A percentile compares a stretch with the other conserved stretches of the same genome.
phyloP scores from a whole-genome alignment of 164 flowering plant genomes.

The Berberis thunbergii region DNA sequence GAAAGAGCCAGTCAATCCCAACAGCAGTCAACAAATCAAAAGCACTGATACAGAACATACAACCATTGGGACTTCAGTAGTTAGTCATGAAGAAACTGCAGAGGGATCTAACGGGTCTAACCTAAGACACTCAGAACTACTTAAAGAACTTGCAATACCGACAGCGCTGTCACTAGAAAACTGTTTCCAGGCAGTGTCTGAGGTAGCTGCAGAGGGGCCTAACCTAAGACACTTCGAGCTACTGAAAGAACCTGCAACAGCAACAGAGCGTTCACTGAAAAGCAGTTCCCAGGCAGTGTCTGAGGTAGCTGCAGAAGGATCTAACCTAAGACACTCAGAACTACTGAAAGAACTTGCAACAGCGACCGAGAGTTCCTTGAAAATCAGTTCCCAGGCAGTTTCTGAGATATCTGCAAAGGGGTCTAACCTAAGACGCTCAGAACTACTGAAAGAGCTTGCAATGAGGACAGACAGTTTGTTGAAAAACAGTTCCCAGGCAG shows the following conservation, averaged over 20 bases:
- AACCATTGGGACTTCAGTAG: constrained; percentile 9
- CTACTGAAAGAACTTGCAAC: no score
- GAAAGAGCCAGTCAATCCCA: constrained; percentile 19
- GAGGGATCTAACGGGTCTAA: constrained; percentile 6
- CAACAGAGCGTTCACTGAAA: no score
- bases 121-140: constrained; percentile 8
- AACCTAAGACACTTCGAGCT: no score
- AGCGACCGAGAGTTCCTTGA: no score
- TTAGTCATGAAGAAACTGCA: constrained; percentile 17
- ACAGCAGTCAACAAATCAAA: constrained; percentile 13
- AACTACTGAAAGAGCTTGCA: constrained; percentile 15
- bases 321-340: no score
- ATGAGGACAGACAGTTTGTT: constrained; percentile 2
- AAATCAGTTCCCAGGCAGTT: no score
- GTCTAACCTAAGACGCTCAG: constrained; percentile 6
- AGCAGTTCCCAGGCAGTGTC: no score
- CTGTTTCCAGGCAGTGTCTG: no score
- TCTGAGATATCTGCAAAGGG: not conserved
- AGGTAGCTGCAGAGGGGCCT: no score
- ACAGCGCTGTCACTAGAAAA: not conserved
- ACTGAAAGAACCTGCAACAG: no score
- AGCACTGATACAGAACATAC: constrained; percentile 12
- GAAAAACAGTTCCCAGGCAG: not conserved
- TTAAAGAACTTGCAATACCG: constrained; percentile 15
- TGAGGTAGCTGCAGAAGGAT: no score